phyloP scores from a whole-genome alignment of 2,329 filamentous ascomycete species.

The Trichoderma oligosporum region DNA sequence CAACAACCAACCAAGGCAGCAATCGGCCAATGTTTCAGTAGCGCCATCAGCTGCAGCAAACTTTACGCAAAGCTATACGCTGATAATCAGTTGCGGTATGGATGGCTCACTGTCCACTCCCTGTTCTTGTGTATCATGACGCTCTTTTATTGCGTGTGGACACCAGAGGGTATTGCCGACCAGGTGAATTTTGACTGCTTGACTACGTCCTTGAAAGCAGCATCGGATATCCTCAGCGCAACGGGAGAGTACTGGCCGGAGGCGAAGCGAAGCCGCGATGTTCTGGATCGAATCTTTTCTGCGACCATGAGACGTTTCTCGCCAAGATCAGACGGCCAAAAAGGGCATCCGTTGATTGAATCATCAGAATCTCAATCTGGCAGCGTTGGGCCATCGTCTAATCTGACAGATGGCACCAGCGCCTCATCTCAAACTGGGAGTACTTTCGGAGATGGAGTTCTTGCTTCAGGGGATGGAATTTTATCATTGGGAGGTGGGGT shows the following conservation, averaged over 20 bases:
- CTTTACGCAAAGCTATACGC: slow-evolving; percentile 43
- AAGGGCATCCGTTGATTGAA: neutral
- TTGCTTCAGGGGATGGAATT: neutral
- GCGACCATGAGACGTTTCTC: slow-evolving; percentile 15
- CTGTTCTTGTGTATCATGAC: slow-evolving; percentile 47
- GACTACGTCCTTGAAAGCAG: slow-evolving; percentile 39
- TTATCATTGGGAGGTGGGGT: neutral
- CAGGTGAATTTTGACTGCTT: slow-evolving; percentile 11
- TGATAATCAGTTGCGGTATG: slow-evolving; percentile 43
- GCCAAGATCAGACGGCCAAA: neutral
- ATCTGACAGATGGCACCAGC: neutral
- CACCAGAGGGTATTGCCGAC: slow-evolving; percentile 31
- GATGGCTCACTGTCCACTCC: slow-evolving; percentile 47
- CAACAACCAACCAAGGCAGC: slow-evolving; percentile 42
- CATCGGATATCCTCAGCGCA: slow-evolving; percentile 47
- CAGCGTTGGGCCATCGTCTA: neutral
- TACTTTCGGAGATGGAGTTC: neutral
- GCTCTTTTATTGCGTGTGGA: slow-evolving; percentile 49
- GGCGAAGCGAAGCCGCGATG: slow-evolving; percentile 45
- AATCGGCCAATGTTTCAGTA: slow-evolving; percentile 41
- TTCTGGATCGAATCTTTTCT: slow-evolving; percentile 32
- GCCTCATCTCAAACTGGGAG: neutral
- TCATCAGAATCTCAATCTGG: neutral
- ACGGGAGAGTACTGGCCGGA: slow-evolving; percentile 51
- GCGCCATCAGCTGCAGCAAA: slow-evolving; percentile 40